Evolutionary conservation across 371 early-diverging fungal species (phyloP), one percentile per base, ranked within the genome.

Genomic region (Actinomucor elegans): DNA sequence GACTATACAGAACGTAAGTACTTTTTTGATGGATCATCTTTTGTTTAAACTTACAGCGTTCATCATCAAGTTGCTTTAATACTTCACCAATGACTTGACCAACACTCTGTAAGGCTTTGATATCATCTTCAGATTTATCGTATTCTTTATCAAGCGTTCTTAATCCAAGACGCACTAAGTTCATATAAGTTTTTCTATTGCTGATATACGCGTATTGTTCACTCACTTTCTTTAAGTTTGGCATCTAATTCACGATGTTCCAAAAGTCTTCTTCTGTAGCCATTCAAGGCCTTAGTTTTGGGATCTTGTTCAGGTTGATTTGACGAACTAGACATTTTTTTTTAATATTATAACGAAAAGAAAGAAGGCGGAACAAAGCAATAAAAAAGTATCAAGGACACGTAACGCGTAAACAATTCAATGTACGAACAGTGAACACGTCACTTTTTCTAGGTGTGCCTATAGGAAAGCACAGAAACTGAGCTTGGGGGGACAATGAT

Each of bases 81-180:
- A 99, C 97, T 73, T 99, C 99, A 41, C 98, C 99, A 63, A 99
- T 94, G 54, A 98, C 99, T 73, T 99, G 99, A 6, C 99, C 99
- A 24, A 99, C 97, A 66, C 94, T 93, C 76, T 99, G 99, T 42
- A 99, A 67, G 1, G 99, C 97, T 70, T 99, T 97, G 54, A 99
- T 88, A 69, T 99, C 99, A 55, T 95, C 92, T 72, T 99, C 99
- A 5, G 97, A 90, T 68, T 99, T 98, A 59, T 94, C 87, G 69
- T 83, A 98, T 52, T 91, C 90, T 59, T 86, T 90, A 64, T 90
- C 96, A 43, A 93, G 83, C 24, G 86, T 73, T 59, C 89, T 84
- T 55, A 94, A 83, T 48, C 87, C 94, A 48, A 89, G 69, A 41
- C 98, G 92, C 65, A 92, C 96, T 97, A 81, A n/a, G 48, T 41